These are phyloP conservation scores for Neofusicoccum laricinum DNA, from an alignment of 2,329 filamentous ascomycete species.

Conservation along the genomic window DNA sequence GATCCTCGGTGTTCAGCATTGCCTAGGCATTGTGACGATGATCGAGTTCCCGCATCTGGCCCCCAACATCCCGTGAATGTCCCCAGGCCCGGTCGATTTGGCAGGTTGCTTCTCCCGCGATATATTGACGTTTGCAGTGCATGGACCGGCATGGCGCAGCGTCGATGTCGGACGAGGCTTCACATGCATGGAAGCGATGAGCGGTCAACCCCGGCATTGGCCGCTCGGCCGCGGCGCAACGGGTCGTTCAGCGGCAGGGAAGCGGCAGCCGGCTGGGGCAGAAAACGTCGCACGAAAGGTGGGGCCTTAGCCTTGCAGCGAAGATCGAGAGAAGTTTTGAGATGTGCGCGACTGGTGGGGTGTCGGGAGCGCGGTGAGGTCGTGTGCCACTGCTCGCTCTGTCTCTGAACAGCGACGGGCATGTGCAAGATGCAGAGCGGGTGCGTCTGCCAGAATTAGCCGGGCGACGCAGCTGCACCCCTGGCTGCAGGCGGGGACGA, in stretches of 20 bases:
- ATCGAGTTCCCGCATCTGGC: slow-evolving; percentile 2
- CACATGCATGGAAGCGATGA: slow-evolving; percentile 12
- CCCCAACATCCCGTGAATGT: background rate
- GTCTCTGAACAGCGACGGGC: background rate
- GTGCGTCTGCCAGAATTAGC: slow-evolving; percentile 3
- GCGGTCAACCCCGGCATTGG: background rate
- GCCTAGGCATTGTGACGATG: background rate
- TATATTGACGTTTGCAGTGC: background rate
- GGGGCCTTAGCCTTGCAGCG: background rate
- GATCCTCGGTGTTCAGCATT: background rate
- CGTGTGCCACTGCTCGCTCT: background rate
- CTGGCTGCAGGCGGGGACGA: background rate
- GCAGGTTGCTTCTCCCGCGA: background rate
- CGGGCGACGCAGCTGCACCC: background rate
- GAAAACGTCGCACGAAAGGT: background rate
- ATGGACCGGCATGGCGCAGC: background rate
- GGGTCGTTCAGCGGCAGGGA: background rate
- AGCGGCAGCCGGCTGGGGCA: background rate
- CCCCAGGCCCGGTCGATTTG: background rate
- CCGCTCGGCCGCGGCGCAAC: background rate
- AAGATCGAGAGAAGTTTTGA: background rate
- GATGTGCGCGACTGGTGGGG: background rate
- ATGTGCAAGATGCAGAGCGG: background rate
- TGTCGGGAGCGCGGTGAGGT: background rate
- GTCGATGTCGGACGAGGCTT: background rate